phyloP scores from a whole-genome alignment of 202 grass and related monocot genomes.

The Carex arenaria region DNA sequence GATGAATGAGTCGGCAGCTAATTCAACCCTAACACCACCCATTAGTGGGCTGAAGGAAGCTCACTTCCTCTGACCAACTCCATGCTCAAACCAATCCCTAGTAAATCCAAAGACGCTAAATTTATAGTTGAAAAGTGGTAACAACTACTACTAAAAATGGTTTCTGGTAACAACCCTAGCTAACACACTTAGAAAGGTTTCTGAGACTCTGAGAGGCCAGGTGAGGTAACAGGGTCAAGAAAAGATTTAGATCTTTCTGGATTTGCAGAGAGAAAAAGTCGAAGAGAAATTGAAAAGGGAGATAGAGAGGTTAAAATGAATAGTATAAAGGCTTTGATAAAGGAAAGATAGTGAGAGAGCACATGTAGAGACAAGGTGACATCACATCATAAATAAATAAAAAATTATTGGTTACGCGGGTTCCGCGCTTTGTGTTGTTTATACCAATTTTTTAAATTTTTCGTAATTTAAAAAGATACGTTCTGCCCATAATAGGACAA shows the following conservation, averaged over 20 bases:
- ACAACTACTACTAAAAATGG: neutral
- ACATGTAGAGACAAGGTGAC: conserved; percentile 14
- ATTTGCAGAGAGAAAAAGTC: conserved; percentile 6
- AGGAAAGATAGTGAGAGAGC: neutral
- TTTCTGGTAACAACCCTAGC: neutral
- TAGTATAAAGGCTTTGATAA: conserved; percentile 16
- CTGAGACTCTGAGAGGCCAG: neutral
- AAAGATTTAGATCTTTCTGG: conserved; percentile 29
- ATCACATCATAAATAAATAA: conserved; percentile 31
- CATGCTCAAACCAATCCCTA: neutral
- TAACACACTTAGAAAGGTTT: neutral
- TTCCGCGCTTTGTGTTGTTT: neutral
- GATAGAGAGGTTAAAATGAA: conserved; percentile 23
- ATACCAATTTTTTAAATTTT: neutral
- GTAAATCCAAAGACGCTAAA: neutral
- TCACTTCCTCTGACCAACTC: conserved; percentile 48
- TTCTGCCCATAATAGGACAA: neutral
- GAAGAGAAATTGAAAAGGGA: conserved; percentile 3
- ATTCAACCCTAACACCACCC: conserved; percentile 56
- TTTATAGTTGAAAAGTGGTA: neutral
- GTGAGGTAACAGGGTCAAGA: neutral
- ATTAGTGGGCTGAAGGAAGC: conserved; percentile 99
- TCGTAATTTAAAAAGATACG: neutral
- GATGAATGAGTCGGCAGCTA: conserved; percentile 99
- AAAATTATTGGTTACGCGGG: neutral